A percentile compares a stretch with the other conserved stretches of the same genome.
These are phyloP conservation scores for Botryobasidium botryosum DNA, from an alignment of 768 basidiomycete species.

Conservation along the genomic window DNA sequence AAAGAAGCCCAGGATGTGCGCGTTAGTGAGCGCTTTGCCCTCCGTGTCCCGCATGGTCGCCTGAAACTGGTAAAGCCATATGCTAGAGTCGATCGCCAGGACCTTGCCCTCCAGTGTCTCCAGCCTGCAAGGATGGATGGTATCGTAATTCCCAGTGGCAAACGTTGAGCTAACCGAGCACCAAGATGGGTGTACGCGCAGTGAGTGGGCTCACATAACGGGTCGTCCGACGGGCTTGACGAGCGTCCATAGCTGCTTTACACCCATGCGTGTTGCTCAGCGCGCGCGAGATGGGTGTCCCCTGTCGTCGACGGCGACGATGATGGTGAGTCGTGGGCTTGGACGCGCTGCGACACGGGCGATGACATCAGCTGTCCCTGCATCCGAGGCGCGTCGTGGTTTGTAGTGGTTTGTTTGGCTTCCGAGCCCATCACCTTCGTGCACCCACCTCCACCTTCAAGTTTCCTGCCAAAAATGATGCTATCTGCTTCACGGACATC, in stretches of 20 bases:
- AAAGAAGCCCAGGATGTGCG: slow-evolving; percentile 82
- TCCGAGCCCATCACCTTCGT: too few species aligned
- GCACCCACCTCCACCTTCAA: too few species aligned
- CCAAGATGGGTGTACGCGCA: background rate
- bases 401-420: too few species aligned
- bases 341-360: too few species aligned
- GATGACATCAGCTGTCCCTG: too few species aligned
- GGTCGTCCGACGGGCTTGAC: slow-evolving; percentile 87
- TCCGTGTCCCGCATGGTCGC: slow-evolving; percentile 98
- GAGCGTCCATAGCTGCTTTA: slow-evolving; percentile 89
- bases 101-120: slow-evolving; percentile 91
- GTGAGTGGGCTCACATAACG: slow-evolving; percentile 45
- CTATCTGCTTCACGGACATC: too few species aligned
- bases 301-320: too few species aligned
- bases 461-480: too few species aligned
- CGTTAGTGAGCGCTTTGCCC: slow-evolving; percentile 75
- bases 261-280: too few species aligned
- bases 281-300: too few species aligned
- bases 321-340: too few species aligned
- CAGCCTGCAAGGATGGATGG: slow-evolving; percentile 46
- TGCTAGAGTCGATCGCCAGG: slow-evolving; percentile 95
- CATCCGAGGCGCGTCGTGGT: too few species aligned
- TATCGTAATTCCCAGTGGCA: background rate
- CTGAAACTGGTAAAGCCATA: slow-evolving; percentile 99
- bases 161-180: background rate